Base-by-base conservation (phyloP, 1,284 basidiomycete genomes). In the Puccinia triticina region DNA sequence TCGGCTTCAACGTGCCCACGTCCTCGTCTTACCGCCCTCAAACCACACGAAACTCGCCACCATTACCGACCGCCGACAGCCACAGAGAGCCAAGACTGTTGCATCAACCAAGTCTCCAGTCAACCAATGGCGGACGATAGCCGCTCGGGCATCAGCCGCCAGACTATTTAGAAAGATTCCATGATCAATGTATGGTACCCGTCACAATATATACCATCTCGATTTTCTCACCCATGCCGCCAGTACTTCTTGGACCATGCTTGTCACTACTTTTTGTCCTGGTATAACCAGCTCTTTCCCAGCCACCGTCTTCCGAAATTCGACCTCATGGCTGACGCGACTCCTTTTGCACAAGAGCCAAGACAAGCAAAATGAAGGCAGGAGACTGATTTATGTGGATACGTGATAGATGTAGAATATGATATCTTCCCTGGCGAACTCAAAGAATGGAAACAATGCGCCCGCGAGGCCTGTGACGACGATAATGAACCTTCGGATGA, bases 381-480 rank as follows among this genome's bases (percentile, higher is more conserved):
- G n/a, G n/a, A n/a, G n/a, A n/a, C n/a, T n/a, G 8, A 29, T 40
- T n/a, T 40, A 37, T 1, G 43, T 1, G 10, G 12, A 16, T 5
- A 69, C 11, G 5, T n/a, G n/a, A 61, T 55, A 78, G 77, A 78
- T 71, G n/a, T 78, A 12, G 77, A 64, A 21, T 78, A 69, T 29
- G 77, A 78, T 71, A 23, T 78, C 16, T 78, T 48, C 14, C 50
- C 66, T 12, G 77, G 67, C 32, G 76, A 77, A 53, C n/a, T 67
- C n/a, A 61, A 77, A 11, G 76, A 77, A 29, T 74, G 72, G 72
- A 74, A 26, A 74, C 32, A 32, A 23, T 53, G n/a, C 50, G 8
- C 72, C 1, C 4, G 37, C 2, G 50, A 74, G 55, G 72, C 55
- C 34, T 32, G 40, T 16, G 71, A 73, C 40, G 66, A 67, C n/a